A percentile compares a stretch with the other conserved stretches of the same genome.
phyloP scores from a whole-genome alignment of 2,329 filamentous ascomycete species.

The Nemania sp. region DNA sequence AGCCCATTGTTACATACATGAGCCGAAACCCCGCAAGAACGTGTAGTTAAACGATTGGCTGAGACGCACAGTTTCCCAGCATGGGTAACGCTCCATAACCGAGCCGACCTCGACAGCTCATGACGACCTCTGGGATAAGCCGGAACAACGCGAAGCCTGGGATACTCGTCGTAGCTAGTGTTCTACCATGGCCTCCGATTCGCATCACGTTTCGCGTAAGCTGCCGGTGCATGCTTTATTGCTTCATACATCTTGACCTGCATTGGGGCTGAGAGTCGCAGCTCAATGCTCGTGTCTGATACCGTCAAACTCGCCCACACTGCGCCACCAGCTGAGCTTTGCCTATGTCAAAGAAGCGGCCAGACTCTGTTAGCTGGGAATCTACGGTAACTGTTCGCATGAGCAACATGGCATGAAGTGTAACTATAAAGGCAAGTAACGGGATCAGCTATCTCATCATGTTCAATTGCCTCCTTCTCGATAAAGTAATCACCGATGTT shows the following conservation, averaged over 20 bases:
- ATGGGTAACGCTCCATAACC: too few relatives aligned
- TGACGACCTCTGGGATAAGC: too few relatives aligned
- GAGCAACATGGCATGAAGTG: not conserved
- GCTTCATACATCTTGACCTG: not conserved
- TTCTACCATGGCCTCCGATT: too few relatives aligned
- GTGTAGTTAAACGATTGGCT: too few relatives aligned
- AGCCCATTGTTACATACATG: too few relatives aligned
- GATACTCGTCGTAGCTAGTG: too few relatives aligned
- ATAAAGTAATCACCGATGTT: not conserved
- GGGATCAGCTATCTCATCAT: not conserved
- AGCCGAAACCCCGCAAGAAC: too few relatives aligned
- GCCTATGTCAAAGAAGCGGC: not conserved
- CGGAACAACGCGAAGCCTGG: too few relatives aligned
- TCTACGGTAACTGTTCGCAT: not conserved
- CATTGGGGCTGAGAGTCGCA: slow-evolving; percentile 15
- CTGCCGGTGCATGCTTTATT: not conserved
- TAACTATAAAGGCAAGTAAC: not conserved
- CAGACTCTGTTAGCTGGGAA: not conserved
- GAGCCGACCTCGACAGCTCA: too few relatives aligned
- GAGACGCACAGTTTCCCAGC: too few relatives aligned
- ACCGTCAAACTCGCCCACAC: not conserved
- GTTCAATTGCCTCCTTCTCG: not conserved
- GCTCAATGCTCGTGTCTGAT: slow-evolving; percentile 2
- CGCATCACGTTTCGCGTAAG: not conserved
- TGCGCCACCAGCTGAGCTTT: slow-evolving; percentile 7